These are phyloP conservation scores for Sphaerostilbella broomeana DNA, from an alignment of 2,329 filamentous ascomycete genomes.

Conservation along the genomic window DNA sequence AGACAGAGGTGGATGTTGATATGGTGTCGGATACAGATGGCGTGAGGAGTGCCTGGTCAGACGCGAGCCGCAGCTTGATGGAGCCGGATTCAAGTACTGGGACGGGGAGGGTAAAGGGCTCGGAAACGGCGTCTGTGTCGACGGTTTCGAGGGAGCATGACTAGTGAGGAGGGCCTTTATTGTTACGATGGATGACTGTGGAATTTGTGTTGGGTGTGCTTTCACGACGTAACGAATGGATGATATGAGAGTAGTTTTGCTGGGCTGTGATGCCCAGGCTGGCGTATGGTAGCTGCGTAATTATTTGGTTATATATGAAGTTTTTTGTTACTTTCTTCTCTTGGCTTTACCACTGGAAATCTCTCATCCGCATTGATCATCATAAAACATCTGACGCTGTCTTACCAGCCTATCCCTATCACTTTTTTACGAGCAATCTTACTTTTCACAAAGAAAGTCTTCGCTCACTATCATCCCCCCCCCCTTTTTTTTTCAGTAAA, in stretches of 20 bases:
- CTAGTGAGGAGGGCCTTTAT: no score
- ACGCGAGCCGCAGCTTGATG: conserved; percentile 32
- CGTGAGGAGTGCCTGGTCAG: conserved; percentile 26
- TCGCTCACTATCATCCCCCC: no score
- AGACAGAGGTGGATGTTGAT: conserved; percentile 14
- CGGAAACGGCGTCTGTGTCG: conserved; percentile 32
- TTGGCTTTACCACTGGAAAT: neutral
- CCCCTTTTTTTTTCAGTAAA: no score
- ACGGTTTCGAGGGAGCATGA: no score
- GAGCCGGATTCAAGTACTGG: conserved; percentile 32
- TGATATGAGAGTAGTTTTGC: no score
- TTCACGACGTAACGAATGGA: no score
- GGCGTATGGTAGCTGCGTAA: no score
- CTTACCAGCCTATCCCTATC: no score
- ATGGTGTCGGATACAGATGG: conserved; percentile 17
- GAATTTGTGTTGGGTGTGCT: no score
- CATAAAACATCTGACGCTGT: neutral
- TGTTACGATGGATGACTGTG: neutral
- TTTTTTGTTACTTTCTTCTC: neutral
- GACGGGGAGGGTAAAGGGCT: conserved; percentile 28
- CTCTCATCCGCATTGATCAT: neutral
- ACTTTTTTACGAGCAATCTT: no score
- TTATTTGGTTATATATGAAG: neutral
- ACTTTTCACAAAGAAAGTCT: no score
- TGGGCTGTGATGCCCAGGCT: no score